Percentiles rank a stretch among this genome's conserved stretches.
Evolutionary conservation across 2,329 filamentous ascomycete genomes (phyloP).

Genomic region (Sporothrix dimorphospora): DNA sequence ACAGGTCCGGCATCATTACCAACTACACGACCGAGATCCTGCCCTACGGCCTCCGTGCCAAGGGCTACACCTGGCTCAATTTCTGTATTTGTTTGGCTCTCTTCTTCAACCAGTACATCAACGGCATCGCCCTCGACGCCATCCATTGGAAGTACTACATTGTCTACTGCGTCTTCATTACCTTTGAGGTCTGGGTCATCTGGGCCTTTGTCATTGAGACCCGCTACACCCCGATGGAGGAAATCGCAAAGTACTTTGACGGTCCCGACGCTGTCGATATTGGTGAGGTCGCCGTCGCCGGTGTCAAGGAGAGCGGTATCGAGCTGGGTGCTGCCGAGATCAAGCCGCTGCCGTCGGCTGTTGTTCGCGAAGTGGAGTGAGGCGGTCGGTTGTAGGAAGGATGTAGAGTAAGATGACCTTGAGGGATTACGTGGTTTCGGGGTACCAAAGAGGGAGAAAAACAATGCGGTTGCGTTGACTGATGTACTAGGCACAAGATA

Average conservation of each 20-base stretch:
- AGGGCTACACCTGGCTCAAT: slow-evolving; percentile 10
- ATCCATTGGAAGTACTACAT: slow-evolving; percentile 16
- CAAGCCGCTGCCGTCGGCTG: no score
- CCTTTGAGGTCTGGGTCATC: slow-evolving; percentile 18
- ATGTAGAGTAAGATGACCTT: no score
- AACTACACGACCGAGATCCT: slow-evolving; percentile 18
- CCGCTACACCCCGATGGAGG: slow-evolving; percentile 19
- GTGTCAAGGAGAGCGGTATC: not conserved
- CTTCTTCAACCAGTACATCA: slow-evolving; percentile 17
- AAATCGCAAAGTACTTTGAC: slow-evolving; percentile 7
- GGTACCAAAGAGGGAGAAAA: no score
- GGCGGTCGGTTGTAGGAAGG: no score
- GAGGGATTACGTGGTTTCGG: no score
- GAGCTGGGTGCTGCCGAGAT: slow-evolving; percentile 24
- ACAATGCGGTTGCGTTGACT: no score
- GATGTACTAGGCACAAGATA: no score
- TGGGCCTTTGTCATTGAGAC: slow-evolving; percentile 20
- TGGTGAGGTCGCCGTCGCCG: slow-evolving; percentile 11
- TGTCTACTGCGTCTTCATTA: slow-evolving; percentile 6
- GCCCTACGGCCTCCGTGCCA: slow-evolving; percentile 14
- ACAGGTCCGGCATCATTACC: not conserved
- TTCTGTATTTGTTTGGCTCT: not conserved
- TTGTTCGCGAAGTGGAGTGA: no score
- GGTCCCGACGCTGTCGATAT: not conserved
- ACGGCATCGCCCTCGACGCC: slow-evolving; percentile 12